Base-by-base conservation (phyloP, 1,284 basidiomycete species). In the Sporisorium graminicola region DNA sequence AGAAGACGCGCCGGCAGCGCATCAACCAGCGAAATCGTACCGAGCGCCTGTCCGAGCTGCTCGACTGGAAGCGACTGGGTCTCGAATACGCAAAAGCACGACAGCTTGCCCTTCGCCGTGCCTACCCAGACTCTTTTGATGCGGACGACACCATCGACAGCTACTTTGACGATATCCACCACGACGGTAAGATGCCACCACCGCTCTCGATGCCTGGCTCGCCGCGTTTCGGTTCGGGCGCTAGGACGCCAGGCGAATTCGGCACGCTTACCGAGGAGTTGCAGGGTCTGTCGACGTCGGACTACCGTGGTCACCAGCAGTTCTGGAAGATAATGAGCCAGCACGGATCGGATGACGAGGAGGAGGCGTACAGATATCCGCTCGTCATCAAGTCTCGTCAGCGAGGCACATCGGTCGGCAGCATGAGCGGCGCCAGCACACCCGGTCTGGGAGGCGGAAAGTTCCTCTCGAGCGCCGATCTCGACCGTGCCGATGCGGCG, bases 21-120 rank as follows among this genome's bases (percentile, higher is more conserved):
- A 98, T 98, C 87, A 98, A 98, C 88, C 95, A 98, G 88, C 92
- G 95, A 51, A 99, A 98, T 88, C 91, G 96, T 59, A 96, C 98
- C 65, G 96, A 99, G 86, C 61, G 82, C 22, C 72, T 82, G 7
- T 78, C 89, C 20, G 96, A 96, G 49, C 87, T 99, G 62, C 89
- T 99, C 68, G 96, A 99, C 87, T 98, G 96, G 96, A 99, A 99
- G 89, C 94, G 95, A 81, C 88, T 99, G 27, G 96, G 96, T 5
- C 91, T 98, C 77, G 96, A 99, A 87, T 99, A 99, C 87, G 92
- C 92, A 85, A 99, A 98, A 88, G 93, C 94, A 40, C 89, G 96
- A 55, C 95, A 97, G 87, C 88, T 98, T 62, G 94, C 94, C 27
- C 89, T 99, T 60, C 89, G 96, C 74, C 89, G 96, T 53, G 96